Base-by-base conservation (phyloP, 2,329 filamentous ascomycete species). In the Colletotrichum lindemuthianum region DNA sequence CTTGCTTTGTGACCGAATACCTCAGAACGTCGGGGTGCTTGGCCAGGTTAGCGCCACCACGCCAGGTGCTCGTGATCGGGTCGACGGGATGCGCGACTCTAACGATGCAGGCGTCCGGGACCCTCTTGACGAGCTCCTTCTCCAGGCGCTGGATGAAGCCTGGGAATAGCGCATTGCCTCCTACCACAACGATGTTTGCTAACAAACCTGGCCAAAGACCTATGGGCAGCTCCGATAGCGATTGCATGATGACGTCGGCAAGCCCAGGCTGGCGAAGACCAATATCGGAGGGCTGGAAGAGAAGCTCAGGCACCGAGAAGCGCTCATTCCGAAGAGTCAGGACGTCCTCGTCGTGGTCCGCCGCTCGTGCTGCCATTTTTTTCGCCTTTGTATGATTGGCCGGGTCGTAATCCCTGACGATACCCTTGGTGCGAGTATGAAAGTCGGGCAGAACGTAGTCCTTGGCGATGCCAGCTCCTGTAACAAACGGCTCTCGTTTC, bases 361-460 rank as follows among this genome's bases (percentile, higher is more conserved):
- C 77, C 3, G 61, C 59, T 11, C 56, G 59, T 1, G 78, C 77
- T 1, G 81, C 75, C 13, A 82, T 71, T 69, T 82, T 84, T 34
- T 77, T 77, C 3, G 82, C 78, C 48, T 80, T 82, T 1, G 87
- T 85, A 45, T 89, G 85, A 36, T 84, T 79, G 0, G 84, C 79
- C 1, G 92, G 87, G 71, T 97, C 92, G 72, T 95, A 93, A 3
- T 93, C 90, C 58, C 92, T 86, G 36, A 93, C 82, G 55, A 91
- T 85, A 1, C 95, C 95, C 49, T 90, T 81, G 3, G 77, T 77
- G 4, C 82, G 78, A 1, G 81, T 78, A 69, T 89, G 85, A 66
- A 88, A 90, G 75, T 99, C 94, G 0, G 96, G 96, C 2, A 99
- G 83, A 16, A 98, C 90, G 73, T 97, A 99, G 74, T 99, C 95